phyloP scores from a whole-genome alignment of 1,139 yeast genomes.

The Ogataea hybrid region DNA sequence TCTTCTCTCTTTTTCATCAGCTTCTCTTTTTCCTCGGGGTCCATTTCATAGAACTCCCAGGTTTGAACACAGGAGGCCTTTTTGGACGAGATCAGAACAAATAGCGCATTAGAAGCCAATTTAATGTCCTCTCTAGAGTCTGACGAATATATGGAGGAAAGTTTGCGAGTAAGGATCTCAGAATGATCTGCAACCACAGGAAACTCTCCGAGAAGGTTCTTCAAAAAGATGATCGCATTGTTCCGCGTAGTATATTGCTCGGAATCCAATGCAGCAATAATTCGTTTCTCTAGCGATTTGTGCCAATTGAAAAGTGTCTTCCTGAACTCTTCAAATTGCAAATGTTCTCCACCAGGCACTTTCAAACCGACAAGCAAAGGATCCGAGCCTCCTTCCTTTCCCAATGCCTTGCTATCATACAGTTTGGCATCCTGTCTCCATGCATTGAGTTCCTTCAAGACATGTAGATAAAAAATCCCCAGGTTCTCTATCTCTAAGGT shows the following conservation, averaged over 20 bases:
- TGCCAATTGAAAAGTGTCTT: slow-evolving; percentile 57
- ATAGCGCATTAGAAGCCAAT: slow-evolving; percentile 72
- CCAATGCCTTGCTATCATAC: slow-evolving; percentile 33
- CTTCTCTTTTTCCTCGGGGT: slow-evolving; percentile 35
- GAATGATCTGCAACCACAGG: slow-evolving; percentile 75
- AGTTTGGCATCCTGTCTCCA: slow-evolving; percentile 40
- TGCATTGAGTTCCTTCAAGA: slow-evolving; percentile 39
- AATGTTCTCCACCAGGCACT: slow-evolving; percentile 19
- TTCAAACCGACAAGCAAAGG: slow-evolving; percentile 17
- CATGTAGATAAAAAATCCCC: slow-evolving; percentile 67
- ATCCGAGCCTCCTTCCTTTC: slow-evolving; percentile 18
- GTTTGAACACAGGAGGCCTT: slow-evolving; percentile 54
- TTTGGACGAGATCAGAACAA: slow-evolving; percentile 67
- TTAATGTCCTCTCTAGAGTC: slow-evolving; percentile 82
- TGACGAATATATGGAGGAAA: slow-evolving; percentile 45
- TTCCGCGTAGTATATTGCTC: slow-evolving; percentile 78
- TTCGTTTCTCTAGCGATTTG: slow-evolving; percentile 43
- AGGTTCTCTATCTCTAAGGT: slow-evolving; percentile 78
- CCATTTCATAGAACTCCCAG: slow-evolving; percentile 55
- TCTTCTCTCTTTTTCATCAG: slow-evolving; percentile 28
- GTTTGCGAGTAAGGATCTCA: slow-evolving; percentile 45
- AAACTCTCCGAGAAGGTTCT: slow-evolving; percentile 56
- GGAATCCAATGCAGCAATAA: slow-evolving; percentile 49
- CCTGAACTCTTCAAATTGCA: slow-evolving; percentile 40
- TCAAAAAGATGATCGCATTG: slow-evolving; percentile 76